Conservation (phyloP, 129 eudicot species). For the Saussurea involucrata region DNA sequence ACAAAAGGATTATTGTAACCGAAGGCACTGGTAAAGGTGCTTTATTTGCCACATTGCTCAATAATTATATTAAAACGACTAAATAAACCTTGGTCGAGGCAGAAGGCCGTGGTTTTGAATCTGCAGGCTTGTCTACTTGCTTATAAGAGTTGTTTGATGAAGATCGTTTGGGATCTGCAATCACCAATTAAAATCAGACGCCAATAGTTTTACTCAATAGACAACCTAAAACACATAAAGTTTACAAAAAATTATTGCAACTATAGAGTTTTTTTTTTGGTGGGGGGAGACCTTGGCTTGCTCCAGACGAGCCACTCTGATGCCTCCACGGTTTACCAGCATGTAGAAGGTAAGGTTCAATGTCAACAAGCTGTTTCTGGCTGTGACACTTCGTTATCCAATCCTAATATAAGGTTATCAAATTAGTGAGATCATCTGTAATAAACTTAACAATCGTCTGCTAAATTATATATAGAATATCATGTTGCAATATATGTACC, state of each 20-base stretch:
- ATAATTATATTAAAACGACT: neutral
- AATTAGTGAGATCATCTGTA: slow-evolving; percentile 7
- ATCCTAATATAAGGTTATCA: slow-evolving; percentile 36
- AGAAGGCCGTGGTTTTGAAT: slow-evolving; percentile 37
- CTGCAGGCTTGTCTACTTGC: slow-evolving; percentile 40
- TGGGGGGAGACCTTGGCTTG: slow-evolving; percentile 44
- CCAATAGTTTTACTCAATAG: slow-evolving; percentile 8
- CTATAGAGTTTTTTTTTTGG: no score
- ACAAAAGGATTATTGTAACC: neutral
- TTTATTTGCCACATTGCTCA: neutral
- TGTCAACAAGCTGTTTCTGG: slow-evolving; percentile 72
- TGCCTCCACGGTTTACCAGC: slow-evolving; percentile 92
- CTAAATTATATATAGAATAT: neutral
- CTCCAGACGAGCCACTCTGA: slow-evolving; percentile 40
- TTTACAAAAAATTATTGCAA: neutral
- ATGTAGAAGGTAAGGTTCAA: slow-evolving; percentile 78
- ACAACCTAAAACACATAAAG: neutral
- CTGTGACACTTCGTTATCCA: slow-evolving; percentile 81
- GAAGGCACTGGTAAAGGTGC: neutral
- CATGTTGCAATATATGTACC: neutral
- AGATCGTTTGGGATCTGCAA: slow-evolving; percentile 52
- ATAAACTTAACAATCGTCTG: neutral
- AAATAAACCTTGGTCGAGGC: slow-evolving; percentile 50
- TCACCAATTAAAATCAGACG: slow-evolving; percentile 15
- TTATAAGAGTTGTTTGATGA: slow-evolving; percentile 43